Percentiles rank a stretch among this genome's conserved stretches.
phyloP scores from a whole-genome alignment of 2,329 filamentous ascomycete species.

The Plectosphaerella plurivora region DNA sequence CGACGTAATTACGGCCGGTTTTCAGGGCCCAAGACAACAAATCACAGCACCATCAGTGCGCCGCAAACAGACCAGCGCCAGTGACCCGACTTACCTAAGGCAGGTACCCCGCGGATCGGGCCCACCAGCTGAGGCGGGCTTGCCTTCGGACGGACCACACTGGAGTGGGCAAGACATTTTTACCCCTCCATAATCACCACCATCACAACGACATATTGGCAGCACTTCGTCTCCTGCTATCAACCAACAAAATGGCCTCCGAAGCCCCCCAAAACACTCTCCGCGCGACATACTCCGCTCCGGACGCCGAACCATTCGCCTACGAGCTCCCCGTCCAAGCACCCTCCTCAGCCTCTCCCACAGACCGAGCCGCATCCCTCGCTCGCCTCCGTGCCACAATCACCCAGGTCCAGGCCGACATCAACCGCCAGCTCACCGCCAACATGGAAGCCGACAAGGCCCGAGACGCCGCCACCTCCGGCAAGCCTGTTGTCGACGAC shows the following conservation, averaged over 20 bases:
- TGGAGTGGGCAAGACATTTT: not conserved
- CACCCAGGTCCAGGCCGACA: constrained; percentile 53
- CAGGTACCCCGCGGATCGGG: too few species aligned
- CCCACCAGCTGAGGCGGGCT: too few species aligned
- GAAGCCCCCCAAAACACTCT: constrained; percentile 16
- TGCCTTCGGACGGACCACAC: too few species aligned
- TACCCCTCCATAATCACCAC: not conserved
- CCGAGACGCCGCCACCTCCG: constrained; percentile 28
- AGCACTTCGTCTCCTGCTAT: not conserved
- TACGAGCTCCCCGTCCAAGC: constrained; percentile 30
- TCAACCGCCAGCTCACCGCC: constrained; percentile 68
- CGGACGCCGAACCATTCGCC: constrained; percentile 42
- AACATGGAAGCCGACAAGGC: constrained; percentile 72
- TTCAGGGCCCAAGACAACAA: too few species aligned
- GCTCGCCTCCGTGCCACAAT: constrained; percentile 52
- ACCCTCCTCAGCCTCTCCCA: constrained; percentile 27
- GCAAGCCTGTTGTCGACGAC: constrained; percentile 37
- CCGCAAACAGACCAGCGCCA: too few species aligned
- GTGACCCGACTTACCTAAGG: too few species aligned
- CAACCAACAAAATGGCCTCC: not conserved
- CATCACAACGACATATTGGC: constrained; percentile 8
- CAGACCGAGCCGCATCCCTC: constrained; percentile 57
- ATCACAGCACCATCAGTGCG: too few species aligned
- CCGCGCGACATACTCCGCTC: constrained; percentile 50
- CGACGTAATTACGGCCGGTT: too few species aligned